Evolutionary conservation across 495 filamentous ascomycete genomes (phyloP).

Genomic region (Neurospora tetraspora): DNA sequence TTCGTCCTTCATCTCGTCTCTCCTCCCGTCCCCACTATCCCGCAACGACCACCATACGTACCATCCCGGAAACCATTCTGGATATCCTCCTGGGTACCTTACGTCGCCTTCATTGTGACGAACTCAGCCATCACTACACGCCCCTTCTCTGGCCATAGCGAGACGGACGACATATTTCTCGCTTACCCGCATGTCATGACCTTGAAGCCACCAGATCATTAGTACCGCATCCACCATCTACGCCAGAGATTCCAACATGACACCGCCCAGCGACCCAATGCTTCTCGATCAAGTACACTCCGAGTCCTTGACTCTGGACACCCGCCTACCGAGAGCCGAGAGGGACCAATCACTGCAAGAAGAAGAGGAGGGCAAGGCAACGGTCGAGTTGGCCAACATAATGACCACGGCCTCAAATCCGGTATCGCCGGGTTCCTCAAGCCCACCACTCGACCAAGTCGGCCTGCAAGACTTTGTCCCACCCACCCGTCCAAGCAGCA

Average conservation of each 20-base stretch:
- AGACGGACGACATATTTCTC: neutral
- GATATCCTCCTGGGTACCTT: neutral
- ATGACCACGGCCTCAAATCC: constrained; percentile 43
- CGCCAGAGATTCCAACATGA: constrained; percentile 8
- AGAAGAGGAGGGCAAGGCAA: constrained; percentile 32
- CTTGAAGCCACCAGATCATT: neutral
- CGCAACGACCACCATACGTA: no score
- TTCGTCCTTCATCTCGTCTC: neutral
- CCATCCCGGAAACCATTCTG: neutral
- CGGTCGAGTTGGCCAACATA: constrained; percentile 37
- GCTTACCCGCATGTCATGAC: neutral
- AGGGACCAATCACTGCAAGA: constrained; percentile 20
- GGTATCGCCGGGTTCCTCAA: constrained; percentile 42
- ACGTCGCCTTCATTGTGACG: neutral
- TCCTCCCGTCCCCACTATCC: neutral
- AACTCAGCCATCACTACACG: neutral
- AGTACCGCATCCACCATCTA: neutral
- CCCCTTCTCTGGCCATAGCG: neutral
- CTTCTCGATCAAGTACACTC: constrained; percentile 14
- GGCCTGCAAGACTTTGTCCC: constrained; percentile 40
- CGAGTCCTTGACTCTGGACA: constrained; percentile 21
- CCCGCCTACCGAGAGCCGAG: constrained; percentile 15
- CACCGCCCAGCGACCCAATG: constrained; percentile 6
- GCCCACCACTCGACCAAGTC: constrained; percentile 37
- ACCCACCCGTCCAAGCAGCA: constrained; percentile 44